phyloP scores from a whole-genome alignment of 352 stramenopile species.

The Phytopythium chamaehyphon region DNA sequence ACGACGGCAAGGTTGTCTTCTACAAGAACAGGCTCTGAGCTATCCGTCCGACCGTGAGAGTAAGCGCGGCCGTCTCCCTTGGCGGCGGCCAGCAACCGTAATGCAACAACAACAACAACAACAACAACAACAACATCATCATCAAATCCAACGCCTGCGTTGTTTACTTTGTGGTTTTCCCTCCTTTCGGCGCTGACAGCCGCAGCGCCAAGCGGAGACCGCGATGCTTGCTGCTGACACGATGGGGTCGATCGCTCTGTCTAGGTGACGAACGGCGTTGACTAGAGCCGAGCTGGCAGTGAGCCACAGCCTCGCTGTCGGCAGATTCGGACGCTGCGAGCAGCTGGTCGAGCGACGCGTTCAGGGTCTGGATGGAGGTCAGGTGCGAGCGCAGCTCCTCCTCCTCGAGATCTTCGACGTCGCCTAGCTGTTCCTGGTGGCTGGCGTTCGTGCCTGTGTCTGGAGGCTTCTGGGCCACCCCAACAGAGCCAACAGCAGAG shows the following conservation, averaged over 20 bases:
- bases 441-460: neutral
- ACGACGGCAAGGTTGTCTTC: constrained; percentile 88
- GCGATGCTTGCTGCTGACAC: neutral
- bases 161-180: neutral
- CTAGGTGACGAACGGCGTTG: neutral
- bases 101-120: neutral
- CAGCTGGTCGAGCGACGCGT: constrained; percentile 15
- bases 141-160: neutral
- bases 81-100: neutral
- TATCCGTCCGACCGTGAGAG: neutral
- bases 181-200: neutral
- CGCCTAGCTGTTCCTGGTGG: neutral
- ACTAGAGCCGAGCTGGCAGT: neutral
- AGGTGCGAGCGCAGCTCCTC: constrained; percentile 39
- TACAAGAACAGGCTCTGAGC: constrained; percentile 73
- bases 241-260: neutral
- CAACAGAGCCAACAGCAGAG: neutral
- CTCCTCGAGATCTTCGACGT: constrained; percentile 22
- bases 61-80: too few relatives aligned
- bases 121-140: neutral
- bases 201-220: constrained; percentile 1
- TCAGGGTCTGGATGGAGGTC: constrained; percentile 38
- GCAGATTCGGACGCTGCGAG: neutral
- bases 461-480: neutral
- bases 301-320: neutral